Evolutionary conservation across 805 yeast species (phyloP).

Genomic region (Phaffomyces antillensis): DNA sequence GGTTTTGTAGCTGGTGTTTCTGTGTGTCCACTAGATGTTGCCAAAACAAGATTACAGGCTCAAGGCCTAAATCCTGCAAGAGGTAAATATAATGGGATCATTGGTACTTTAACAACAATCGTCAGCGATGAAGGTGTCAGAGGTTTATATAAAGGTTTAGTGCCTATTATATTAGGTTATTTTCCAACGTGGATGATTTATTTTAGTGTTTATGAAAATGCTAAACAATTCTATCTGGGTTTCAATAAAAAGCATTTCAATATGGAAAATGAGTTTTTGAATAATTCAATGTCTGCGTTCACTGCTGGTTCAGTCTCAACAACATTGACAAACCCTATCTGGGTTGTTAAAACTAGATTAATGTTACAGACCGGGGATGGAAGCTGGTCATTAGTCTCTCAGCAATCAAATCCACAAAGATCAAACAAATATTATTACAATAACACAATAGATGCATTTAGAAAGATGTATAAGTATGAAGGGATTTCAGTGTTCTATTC

Average conservation of each 20-base stretch:
- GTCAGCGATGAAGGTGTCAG: slow-evolving; percentile 68
- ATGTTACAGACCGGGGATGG: slow-evolving; percentile 64
- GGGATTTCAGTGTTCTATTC: slow-evolving; percentile 79
- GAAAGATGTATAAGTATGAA: slow-evolving; percentile 68
- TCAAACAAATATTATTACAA: slow-evolving; percentile 38
- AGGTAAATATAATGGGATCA: slow-evolving; percentile 44
- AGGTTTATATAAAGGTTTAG: slow-evolving; percentile 85
- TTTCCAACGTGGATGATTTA: slow-evolving; percentile 98
- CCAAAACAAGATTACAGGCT: slow-evolving; percentile 90
- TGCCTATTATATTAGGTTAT: slow-evolving; percentile 90
- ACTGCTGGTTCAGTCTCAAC: slow-evolving; percentile 88
- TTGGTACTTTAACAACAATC: slow-evolving; percentile 60
- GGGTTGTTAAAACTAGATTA: slow-evolving; percentile 94
- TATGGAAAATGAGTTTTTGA: slow-evolving; percentile 26
- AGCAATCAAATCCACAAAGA: slow-evolving; percentile 11
- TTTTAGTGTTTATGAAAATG: slow-evolving; percentile 80
- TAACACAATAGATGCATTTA: slow-evolving; percentile 81
- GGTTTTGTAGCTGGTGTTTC: slow-evolving; percentile 84
- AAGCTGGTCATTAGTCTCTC: slow-evolving; percentile 9
- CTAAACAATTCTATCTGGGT: slow-evolving; percentile 50
- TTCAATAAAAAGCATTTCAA: slow-evolving; percentile 23
- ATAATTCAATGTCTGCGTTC: slow-evolving; percentile 54
- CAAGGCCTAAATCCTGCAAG: slow-evolving; percentile 43
- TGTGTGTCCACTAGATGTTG: slow-evolving; percentile 95
- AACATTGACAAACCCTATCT: slow-evolving; percentile 82